Evolutionary conservation across 1,284 basidiomycete species (phyloP).

Genomic region (Sporisorium scitamineum): DNA sequence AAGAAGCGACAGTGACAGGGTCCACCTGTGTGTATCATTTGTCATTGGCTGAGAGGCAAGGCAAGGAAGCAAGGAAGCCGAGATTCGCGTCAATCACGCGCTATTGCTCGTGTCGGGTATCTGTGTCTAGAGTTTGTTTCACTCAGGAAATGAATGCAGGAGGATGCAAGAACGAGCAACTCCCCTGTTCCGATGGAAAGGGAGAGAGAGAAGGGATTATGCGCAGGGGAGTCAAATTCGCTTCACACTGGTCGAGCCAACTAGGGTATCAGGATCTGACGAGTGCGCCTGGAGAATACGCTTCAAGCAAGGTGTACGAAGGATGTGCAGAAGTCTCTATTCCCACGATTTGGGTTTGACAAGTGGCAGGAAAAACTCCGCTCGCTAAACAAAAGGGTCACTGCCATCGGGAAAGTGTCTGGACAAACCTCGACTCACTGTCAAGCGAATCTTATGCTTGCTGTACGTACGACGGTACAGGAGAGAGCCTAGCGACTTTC

Average conservation of each 20-base stretch:
- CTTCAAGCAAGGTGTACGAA: too few species aligned
- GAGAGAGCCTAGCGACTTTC: too few species aligned
- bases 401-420: background rate
- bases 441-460: background rate
- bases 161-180: background rate
- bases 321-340: too few species aligned
- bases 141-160: background rate
- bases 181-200: too few species aligned
- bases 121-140: background rate
- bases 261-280: too few species aligned
- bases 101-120: background rate
- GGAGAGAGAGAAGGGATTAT: too few species aligned
- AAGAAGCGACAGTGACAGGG: background rate
- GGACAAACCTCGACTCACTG: background rate
- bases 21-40: background rate
- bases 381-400: background rate
- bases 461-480: too few species aligned
- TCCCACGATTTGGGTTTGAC: background rate
- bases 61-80: background rate
- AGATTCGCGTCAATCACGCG: background rate
- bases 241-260: too few species aligned
- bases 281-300: too few species aligned
- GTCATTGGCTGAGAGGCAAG: background rate
- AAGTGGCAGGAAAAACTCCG: background rate
- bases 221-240: too few species aligned